Percentiles rank a stretch among this genome's conserved stretches.
Evolutionary conservation across 2,329 filamentous ascomycete species (phyloP).

Genomic region (Davidsoniella virescens): DNA sequence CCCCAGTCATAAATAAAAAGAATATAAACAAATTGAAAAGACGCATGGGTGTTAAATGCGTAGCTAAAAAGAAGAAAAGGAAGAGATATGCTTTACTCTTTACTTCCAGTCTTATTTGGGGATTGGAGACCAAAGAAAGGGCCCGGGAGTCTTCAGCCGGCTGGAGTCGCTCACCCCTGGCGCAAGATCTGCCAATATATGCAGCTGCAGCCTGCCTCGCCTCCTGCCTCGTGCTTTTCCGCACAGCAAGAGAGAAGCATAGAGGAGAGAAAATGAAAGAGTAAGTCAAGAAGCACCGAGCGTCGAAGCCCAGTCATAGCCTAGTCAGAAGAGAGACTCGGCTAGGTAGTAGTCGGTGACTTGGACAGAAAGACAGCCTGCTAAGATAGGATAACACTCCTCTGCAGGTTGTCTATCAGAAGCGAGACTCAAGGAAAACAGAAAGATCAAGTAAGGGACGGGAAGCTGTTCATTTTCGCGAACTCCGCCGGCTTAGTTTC

Average conservation of each 20-base stretch:
- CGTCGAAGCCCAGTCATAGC: not conserved
- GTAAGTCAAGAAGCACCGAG: not conserved
- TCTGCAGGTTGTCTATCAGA: not conserved
- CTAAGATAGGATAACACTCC: not conserved
- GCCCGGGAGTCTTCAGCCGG: no score
- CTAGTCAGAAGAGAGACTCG: not conserved
- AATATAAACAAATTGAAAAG: no score
- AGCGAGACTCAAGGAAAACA: not conserved
- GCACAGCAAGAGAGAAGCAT: not conserved
- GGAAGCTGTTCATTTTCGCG: not conserved
- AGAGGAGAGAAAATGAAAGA: not conserved
- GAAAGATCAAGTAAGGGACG: conserved; percentile 1
- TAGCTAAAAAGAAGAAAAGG: no score
- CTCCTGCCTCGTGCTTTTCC: no score
- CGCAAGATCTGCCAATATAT: no score
- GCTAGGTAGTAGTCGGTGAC: not conserved
- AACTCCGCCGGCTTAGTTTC: conserved; percentile 5
- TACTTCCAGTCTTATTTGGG: not conserved
- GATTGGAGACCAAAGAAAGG: no score
- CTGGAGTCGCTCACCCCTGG: no score
- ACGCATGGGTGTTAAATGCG: no score
- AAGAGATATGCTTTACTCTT: no score
- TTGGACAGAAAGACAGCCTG: not conserved
- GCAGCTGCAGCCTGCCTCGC: no score
- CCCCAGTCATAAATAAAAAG: no score